Conservation (phyloP, 2,329 filamentous ascomycete genomes). For the Uncinocarpus reesii region DNA sequence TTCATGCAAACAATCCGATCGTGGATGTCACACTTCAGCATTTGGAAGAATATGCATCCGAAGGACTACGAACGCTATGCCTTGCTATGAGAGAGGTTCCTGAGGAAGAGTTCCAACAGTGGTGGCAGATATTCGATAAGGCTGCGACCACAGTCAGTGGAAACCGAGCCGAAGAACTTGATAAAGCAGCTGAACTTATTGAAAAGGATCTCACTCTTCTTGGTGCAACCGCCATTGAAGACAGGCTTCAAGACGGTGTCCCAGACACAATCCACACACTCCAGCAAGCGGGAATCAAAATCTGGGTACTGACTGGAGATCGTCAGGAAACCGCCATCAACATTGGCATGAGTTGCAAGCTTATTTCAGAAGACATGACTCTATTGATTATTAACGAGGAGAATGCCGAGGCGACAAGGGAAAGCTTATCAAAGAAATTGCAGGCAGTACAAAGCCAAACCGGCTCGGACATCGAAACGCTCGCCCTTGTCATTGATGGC, state of each 20-base stretch:
- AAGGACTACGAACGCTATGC: conserved; percentile 88
- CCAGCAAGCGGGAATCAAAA: conserved; percentile 93
- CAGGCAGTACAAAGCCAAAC: conserved; percentile 79
- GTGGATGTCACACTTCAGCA: conserved; percentile 86
- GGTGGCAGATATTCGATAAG: conserved; percentile 75
- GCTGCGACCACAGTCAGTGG: conserved; percentile 84
- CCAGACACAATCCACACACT: conserved; percentile 96
- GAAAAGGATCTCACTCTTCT: conserved; percentile 85
- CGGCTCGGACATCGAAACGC: conserved; percentile 53
- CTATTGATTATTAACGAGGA: conserved; percentile 94
- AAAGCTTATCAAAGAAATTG: conserved; percentile 87
- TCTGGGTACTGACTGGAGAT: conserved; percentile 96
- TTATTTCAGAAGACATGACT: conserved; percentile 98
- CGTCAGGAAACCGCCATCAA: conserved; percentile 98
- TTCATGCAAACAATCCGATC: conserved; percentile 71
- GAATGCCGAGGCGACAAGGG: conserved; percentile 61
- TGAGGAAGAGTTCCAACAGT: conserved; percentile 79
- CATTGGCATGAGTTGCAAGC: conserved; percentile 98
- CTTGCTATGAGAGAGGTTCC: conserved; percentile 87
- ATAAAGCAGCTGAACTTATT: conserved; percentile 93
- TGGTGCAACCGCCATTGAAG: conserved; percentile 93
- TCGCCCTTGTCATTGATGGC: conserved; percentile 90
- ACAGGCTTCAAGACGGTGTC: conserved; percentile 91
- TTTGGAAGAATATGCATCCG: conserved; percentile 95
- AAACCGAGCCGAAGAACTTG: conserved; percentile 84